phyloP scores from a whole-genome alignment of 768 basidiomycete species.

The Guyanaporus albipodus region DNA sequence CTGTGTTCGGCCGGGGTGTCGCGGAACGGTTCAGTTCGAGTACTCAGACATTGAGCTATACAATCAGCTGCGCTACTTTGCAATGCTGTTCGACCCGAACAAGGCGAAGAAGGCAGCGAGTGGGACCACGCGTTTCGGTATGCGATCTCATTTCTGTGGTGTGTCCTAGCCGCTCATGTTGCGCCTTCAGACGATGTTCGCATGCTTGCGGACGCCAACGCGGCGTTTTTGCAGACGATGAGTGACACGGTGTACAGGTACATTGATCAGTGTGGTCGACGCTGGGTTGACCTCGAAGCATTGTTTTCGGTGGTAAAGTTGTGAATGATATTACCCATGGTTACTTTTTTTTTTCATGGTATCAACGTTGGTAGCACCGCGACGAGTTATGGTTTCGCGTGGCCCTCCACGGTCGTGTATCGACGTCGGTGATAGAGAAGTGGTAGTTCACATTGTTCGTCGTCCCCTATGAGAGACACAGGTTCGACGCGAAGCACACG shows the following conservation, averaged over 20 bases:
- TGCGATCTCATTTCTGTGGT: conserved; percentile 7
- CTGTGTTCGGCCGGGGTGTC: conserved; percentile 51
- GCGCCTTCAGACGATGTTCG: conserved; percentile 35
- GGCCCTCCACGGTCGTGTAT: conserved; percentile 49
- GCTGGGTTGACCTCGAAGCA: conserved; percentile 79
- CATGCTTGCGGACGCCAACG: conserved; percentile 49
- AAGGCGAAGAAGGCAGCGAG: conserved; percentile 53
- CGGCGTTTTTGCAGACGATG: conserved; percentile 49
- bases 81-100: conserved; percentile 69
- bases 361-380: no score
- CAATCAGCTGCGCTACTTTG: conserved; percentile 84
- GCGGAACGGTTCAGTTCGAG: conserved; percentile 36
- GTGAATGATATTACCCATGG: no score
- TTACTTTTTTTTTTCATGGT: no score
- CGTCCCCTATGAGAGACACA: conserved; percentile 12
- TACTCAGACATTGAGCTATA: conserved; percentile 84
- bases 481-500: conserved; percentile 62
- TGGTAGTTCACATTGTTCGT: conserved; percentile 40
- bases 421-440: conserved; percentile 60
- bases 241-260: conserved; percentile 65
- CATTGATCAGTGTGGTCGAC: conserved; percentile 80
- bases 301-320: conserved; percentile 83
- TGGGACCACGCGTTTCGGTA: conserved; percentile 43
- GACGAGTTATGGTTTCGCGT: no score
- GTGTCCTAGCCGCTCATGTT: neutral